Evolutionary conservation across 1,284 basidiomycete genomes (phyloP).

Genomic region (Melanopsichium pennsylvanicum): DNA sequence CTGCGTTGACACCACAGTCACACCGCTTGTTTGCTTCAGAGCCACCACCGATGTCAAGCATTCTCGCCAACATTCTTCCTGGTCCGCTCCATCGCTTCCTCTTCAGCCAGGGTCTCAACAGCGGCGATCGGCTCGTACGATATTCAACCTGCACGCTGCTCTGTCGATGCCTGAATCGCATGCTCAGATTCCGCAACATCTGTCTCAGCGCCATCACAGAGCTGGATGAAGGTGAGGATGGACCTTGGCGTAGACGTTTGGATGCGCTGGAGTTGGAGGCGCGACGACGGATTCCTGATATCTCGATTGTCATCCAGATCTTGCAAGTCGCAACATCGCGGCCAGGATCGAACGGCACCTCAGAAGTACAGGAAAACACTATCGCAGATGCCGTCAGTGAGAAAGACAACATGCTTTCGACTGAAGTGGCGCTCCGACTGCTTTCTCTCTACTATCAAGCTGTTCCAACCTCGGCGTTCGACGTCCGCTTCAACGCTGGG

Average conservation of each 20-base stretch:
- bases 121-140: conserved; percentile 75
- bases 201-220: conserved; percentile 68
- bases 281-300: conserved; percentile 57
- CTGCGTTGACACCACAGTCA: conserved; percentile 51
- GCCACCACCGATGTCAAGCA: conserved; percentile 75
- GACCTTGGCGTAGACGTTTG: conserved; percentile 30
- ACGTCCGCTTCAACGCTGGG: conserved; percentile 84
- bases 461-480: conserved; percentile 77
- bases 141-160: conserved; percentile 81
- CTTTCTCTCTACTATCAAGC: conserved; percentile 83
- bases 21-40: conserved; percentile 69
- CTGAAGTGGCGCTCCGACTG: conserved; percentile 80
- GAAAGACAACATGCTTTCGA: conserved; percentile 72
- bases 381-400: conserved; percentile 2
- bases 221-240: conserved; percentile 72
- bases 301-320: conserved; percentile 63
- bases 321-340: conserved; percentile 59
- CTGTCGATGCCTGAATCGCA: conserved; percentile 45
- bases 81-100: conserved; percentile 65
- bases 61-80: conserved; percentile 68
- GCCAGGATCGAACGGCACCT: background rate
- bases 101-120: conserved; percentile 75
- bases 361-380: background rate
- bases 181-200: conserved; percentile 26
- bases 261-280: conserved; percentile 44